Percentiles rank a stretch among this genome's conserved stretches.
Evolutionary conservation across 495 filamentous ascomycete genomes (phyloP).

Genomic region (Podospora bellae-mahoneyi): DNA sequence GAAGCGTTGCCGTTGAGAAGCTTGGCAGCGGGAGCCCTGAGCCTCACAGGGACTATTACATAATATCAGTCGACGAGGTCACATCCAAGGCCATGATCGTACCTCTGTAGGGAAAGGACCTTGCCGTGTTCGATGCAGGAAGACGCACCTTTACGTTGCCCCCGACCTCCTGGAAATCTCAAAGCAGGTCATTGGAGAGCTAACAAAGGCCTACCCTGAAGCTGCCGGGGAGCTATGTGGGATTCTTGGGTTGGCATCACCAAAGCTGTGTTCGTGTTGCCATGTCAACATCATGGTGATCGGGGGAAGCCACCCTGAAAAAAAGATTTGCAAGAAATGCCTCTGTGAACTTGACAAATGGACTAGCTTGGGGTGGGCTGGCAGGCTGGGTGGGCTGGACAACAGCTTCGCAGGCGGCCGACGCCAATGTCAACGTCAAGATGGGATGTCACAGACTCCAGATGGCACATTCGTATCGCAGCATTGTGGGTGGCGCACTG

Average conservation of each 20-base stretch:
- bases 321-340: background rate
- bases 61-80: background rate
- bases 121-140: background rate
- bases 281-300: background rate
- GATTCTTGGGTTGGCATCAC: background rate
- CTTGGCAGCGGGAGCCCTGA: conserved; percentile 4
- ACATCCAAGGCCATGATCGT: background rate
- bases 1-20: conserved; percentile 2
- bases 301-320: background rate
- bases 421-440: background rate
- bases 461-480: background rate
- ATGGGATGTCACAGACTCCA: background rate
- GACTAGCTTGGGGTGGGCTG: background rate
- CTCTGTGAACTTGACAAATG: background rate
- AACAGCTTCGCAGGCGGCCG: too few relatives aligned
- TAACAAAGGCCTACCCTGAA: background rate
- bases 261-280: background rate
- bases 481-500: background rate
- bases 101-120: background rate
- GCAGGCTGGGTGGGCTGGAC: too few relatives aligned
- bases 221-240: background rate
- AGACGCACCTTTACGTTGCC: background rate
- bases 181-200: background rate
- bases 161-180: background rate
- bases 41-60: conserved; percentile 3